phyloP scores from a whole-genome alignment of 2,329 filamentous ascomycete species.

The Nigrospora oryzae region DNA sequence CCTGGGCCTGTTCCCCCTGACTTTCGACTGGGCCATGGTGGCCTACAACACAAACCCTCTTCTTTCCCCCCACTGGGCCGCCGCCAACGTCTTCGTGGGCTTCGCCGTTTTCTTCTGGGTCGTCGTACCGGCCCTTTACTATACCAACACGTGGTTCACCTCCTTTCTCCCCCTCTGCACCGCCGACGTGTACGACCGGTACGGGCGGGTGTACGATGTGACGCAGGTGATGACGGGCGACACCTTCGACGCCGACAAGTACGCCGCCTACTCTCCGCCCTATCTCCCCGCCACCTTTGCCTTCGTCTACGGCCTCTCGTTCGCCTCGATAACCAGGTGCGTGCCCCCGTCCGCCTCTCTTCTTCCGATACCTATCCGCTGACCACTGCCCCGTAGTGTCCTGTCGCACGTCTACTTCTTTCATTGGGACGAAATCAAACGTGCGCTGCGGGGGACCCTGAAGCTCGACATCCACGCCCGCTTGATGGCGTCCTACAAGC shows the following conservation, averaged over 20 bases:
- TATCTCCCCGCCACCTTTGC: constrained; percentile 40
- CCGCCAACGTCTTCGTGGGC: constrained; percentile 34
- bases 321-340: constrained; percentile 37
- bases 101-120: constrained; percentile 37
- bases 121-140: constrained; percentile 34
- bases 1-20: constrained; percentile 32
- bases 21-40: constrained; percentile 33
- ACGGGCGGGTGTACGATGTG: constrained; percentile 40
- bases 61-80: constrained; percentile 33
- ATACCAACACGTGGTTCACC: constrained; percentile 40
- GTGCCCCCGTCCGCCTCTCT: neutral
- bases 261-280: constrained; percentile 44
- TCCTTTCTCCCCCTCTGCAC: constrained; percentile 46
- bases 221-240: constrained; percentile 38
- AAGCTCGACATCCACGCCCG: constrained; percentile 35
- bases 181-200: constrained; percentile 48
- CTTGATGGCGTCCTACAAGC: constrained; percentile 44
- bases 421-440: constrained; percentile 29
- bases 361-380: neutral
- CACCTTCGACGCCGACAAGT: constrained; percentile 41
- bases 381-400: constrained; percentile 14
- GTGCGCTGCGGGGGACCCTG: constrained; percentile 16
- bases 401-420: constrained; percentile 27
- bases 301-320: constrained; percentile 40
- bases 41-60: constrained; percentile 32